These are phyloP conservation scores for Monascus ruber DNA, from an alignment of 2,329 filamentous ascomycete species.

Conservation along the genomic window DNA sequence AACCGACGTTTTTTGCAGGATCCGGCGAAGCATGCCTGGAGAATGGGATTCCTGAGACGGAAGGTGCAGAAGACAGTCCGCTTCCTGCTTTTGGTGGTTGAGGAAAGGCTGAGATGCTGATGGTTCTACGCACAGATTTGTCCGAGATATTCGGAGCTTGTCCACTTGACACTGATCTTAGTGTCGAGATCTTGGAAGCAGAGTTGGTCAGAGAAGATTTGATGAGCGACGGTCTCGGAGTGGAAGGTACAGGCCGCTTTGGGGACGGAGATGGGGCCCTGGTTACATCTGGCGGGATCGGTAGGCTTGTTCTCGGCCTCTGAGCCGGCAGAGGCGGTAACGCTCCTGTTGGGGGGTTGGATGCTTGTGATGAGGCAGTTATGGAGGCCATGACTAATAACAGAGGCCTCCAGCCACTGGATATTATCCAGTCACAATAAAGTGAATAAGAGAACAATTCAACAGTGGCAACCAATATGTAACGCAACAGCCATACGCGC, in stretches of 20 bases:
- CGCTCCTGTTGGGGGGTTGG: constrained; percentile 54
- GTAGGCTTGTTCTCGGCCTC: constrained; percentile 59
- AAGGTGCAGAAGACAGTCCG: constrained; percentile 50
- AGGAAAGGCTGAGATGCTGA: constrained; percentile 90
- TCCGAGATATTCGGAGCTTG: constrained; percentile 44
- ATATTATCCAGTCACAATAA: too few species aligned
- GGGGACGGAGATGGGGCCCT: constrained; percentile 33
- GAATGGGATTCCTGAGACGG: constrained; percentile 24
- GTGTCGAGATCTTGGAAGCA: constrained; percentile 44
- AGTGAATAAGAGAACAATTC: too few species aligned
- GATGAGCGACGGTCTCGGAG: constrained; percentile 40
- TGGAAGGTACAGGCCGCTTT: constrained; percentile 50
- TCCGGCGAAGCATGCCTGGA: constrained; percentile 26
- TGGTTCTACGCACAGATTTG: constrained; percentile 69
- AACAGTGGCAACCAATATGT: too few species aligned
- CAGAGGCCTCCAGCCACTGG: too few species aligned
- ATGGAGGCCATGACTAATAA: constrained; percentile 20
- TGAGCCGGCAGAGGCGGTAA: constrained; percentile 62
- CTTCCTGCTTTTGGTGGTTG: constrained; percentile 65
- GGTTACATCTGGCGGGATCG: constrained; percentile 35
- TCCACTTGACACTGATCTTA: constrained; percentile 44
- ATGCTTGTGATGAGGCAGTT: constrained; percentile 53
- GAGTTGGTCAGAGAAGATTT: constrained; percentile 39
- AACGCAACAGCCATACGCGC: too few species aligned
- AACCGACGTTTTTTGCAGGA: constrained; percentile 29